Percentiles rank a stretch among this genome's conserved stretches.
These are phyloP conservation scores for Morella rubra DNA, from an alignment of 306 rosid genomes.

Conservation along the genomic window DNA sequence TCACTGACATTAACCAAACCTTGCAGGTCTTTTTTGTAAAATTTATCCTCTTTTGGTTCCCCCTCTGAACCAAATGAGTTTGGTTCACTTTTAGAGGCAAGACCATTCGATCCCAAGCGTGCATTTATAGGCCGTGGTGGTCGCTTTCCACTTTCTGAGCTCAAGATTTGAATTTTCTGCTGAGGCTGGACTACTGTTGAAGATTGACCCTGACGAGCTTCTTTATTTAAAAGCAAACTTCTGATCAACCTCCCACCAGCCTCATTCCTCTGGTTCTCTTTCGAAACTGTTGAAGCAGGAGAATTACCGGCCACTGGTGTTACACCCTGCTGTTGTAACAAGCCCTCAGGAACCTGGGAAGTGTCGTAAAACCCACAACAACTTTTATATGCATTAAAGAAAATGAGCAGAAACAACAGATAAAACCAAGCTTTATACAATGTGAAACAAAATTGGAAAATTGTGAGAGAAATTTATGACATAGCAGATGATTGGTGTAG, in stretches of 20 bases:
- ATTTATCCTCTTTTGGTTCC: slow-evolving; percentile 61
- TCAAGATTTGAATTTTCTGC: slow-evolving; percentile 62
- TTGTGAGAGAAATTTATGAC: slow-evolving; percentile 6
- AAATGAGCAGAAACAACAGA: not conserved
- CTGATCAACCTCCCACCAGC: slow-evolving; percentile 71
- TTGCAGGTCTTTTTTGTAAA: slow-evolving; percentile 55
- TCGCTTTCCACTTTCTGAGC: slow-evolving; percentile 64
- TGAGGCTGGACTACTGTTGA: slow-evolving; percentile 45
- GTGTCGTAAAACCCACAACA: slow-evolving; percentile 18
- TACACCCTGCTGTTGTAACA: slow-evolving; percentile 42
- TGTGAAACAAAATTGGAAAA: not conserved
- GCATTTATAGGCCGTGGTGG: slow-evolving; percentile 44
- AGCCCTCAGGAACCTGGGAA: slow-evolving; percentile 44
- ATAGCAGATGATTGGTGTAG: not conserved
- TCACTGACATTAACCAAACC: slow-evolving; percentile 49
- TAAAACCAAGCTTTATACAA: slow-evolving; percentile 15
- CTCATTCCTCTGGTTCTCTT: slow-evolving; percentile 76
- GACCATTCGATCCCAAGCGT: slow-evolving; percentile 53
- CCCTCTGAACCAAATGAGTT: slow-evolving; percentile 54
- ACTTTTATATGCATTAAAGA: not conserved
- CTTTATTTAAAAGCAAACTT: slow-evolving; percentile 71
- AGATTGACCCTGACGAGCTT: slow-evolving; percentile 59
- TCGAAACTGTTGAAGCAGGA: slow-evolving; percentile 48
- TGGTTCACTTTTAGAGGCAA: slow-evolving; percentile 44
- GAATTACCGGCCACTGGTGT: slow-evolving; percentile 45